Percentiles rank a stretch among this genome's conserved stretches.
These are phyloP conservation scores for Berberis thunbergii DNA, from an alignment of 164 flowering plant species.

Conservation along the genomic window DNA sequence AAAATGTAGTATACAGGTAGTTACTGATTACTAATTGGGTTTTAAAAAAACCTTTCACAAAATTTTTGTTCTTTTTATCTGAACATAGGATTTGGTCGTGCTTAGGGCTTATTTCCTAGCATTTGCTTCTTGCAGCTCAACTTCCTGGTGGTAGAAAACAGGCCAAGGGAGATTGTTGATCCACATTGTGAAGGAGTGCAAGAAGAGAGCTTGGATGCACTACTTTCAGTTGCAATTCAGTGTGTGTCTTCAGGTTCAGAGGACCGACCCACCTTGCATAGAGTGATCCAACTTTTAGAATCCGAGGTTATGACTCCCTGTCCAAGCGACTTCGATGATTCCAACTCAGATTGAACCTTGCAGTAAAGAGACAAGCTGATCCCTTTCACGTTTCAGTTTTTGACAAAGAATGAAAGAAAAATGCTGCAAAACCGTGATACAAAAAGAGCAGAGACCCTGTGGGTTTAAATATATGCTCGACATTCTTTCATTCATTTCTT, in stretches of 20 bases:
- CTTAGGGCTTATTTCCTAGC: neutral
- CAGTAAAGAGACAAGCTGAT: neutral
- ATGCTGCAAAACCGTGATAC: too few species aligned
- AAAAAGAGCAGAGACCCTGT: too few species aligned
- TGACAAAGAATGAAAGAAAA: too few species aligned
- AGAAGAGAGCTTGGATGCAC: slow-evolving; percentile 66
- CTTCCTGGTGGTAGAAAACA: slow-evolving; percentile 60
- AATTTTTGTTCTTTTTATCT: too few species aligned
- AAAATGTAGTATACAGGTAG: too few species aligned
- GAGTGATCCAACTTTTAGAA: slow-evolving; percentile 81
- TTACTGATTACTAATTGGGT: too few species aligned
- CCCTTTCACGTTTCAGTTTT: too few species aligned
- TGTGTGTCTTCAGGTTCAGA: slow-evolving; percentile 87
- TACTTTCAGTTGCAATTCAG: slow-evolving; percentile 65
- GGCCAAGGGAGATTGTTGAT: slow-evolving; percentile 75
- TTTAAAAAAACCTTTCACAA: too few species aligned
- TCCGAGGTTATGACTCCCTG: slow-evolving; percentile 94
- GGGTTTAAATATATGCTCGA: too few species aligned
- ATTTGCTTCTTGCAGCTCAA: slow-evolving; percentile 56
- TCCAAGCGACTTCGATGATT: slow-evolving; percentile 93
- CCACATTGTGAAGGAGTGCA: slow-evolving; percentile 76
- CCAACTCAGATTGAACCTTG: slow-evolving; percentile 55
- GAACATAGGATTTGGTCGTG: neutral
- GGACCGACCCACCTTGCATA: slow-evolving; percentile 91
- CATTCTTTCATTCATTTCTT: too few species aligned